These are phyloP conservation scores for Athelia psychrophila DNA, from an alignment of 1,284 basidiomycete genomes.

Conservation along the genomic window DNA sequence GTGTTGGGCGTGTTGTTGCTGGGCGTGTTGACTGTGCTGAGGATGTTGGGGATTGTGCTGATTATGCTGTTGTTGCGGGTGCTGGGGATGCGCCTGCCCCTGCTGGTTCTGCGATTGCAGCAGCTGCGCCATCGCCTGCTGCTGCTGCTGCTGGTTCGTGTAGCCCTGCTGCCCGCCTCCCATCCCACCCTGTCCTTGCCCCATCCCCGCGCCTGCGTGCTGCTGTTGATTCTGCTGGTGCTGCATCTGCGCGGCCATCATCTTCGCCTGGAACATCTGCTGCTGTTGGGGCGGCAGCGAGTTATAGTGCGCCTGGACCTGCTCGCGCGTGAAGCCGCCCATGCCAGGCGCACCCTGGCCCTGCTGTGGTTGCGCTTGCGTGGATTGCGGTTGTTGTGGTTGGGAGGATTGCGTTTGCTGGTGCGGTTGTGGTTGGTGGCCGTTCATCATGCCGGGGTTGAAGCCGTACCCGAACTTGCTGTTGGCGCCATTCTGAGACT, in stretches of 20 bases:
- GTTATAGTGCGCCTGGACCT: too few species aligned
- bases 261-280: too few species aligned
- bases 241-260: background rate
- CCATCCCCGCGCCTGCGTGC: background rate
- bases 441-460: too few species aligned
- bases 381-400: too few species aligned
- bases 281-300: too few species aligned
- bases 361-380: too few species aligned
- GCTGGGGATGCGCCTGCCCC: background rate
- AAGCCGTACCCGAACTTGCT: too few species aligned
- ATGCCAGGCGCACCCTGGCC: too few species aligned
- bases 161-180: conserved; percentile 2
- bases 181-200: conserved; percentile 4
- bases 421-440: too few species aligned
- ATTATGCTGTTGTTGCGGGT: conserved; percentile 4
- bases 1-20: conserved; percentile 5
- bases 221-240: background rate
- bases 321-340: too few species aligned
- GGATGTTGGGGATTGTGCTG: background rate
- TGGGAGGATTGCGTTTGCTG: too few species aligned
- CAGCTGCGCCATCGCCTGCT: conserved; percentile 10
- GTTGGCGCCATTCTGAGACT: background rate
- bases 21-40: background rate
- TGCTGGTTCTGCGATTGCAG: conserved; percentile 9
- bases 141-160: conserved; percentile 4